These are phyloP conservation scores for Penicillium olsonii DNA, from an alignment of 2,329 filamentous ascomycete genomes.

Conservation along the genomic window DNA sequence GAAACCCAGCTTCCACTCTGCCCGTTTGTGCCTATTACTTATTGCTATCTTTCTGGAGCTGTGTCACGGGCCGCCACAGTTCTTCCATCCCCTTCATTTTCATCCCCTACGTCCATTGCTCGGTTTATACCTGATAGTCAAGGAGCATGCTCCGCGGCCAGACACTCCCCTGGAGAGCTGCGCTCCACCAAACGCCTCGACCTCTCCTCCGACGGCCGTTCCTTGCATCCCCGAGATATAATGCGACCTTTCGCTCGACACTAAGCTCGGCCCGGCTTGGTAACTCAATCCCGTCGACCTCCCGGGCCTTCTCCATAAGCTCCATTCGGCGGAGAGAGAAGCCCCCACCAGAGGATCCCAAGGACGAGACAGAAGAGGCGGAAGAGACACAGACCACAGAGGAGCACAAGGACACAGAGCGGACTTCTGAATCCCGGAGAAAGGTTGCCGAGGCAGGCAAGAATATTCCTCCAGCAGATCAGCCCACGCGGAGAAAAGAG, in stretches of 20 bases:
- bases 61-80: conserved; percentile 9
- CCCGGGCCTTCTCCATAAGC: conserved; percentile 48
- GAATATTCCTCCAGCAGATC: conserved; percentile 26
- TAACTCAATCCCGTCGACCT: conserved; percentile 28
- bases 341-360: conserved; percentile 46
- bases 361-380: conserved; percentile 32
- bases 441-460: conserved; percentile 42
- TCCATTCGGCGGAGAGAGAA: conserved; percentile 59
- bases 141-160: conserved; percentile 65
- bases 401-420: conserved; percentile 44
- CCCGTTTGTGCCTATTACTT: conserved; percentile 12
- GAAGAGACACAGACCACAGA: conserved; percentile 31
- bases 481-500: conserved; percentile 43
- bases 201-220: conserved; percentile 38
- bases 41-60: conserved; percentile 14
- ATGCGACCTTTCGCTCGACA: conserved; percentile 30
- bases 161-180: conserved; percentile 66
- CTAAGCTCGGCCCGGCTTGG: conserved; percentile 26
- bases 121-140: conserved; percentile 15
- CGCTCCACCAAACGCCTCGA: conserved; percentile 54
- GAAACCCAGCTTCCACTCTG: conserved; percentile 13
- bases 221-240: conserved; percentile 33
- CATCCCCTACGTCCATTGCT: background rate
- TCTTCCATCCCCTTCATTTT: conserved; percentile 7
- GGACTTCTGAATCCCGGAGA: conserved; percentile 46